phyloP scores from a whole-genome alignment of 495 filamentous ascomycete species.

The Friedmanniomyces endolithicus region DNA sequence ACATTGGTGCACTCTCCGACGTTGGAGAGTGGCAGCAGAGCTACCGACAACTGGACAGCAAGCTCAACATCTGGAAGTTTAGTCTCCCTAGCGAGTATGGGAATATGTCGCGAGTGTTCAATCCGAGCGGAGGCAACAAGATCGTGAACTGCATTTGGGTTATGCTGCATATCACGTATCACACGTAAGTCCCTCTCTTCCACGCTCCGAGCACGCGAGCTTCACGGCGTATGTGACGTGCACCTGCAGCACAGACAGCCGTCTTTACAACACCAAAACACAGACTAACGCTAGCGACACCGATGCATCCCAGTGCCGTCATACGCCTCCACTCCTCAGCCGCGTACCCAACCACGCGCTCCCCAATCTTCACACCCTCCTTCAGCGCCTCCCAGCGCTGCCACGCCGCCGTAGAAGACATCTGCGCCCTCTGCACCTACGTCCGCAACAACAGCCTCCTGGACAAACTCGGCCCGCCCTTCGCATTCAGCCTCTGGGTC shows the following conservation, averaged over 20 bases:
- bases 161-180: conserved; percentile 74
- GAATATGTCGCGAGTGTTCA: conserved; percentile 63
- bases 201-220: too few species aligned
- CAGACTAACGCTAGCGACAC: conserved; percentile 2
- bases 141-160: conserved; percentile 70
- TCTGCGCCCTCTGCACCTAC: conserved; percentile 60
- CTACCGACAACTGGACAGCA: conserved; percentile 70
- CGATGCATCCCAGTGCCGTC: conserved; percentile 47
- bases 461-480: conserved; percentile 69
- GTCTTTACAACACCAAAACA: background rate
- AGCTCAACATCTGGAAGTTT: conserved; percentile 70
- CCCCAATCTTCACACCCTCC: conserved; percentile 73
- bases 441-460: conserved; percentile 62
- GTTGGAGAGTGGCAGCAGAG: conserved; percentile 80
- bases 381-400: conserved; percentile 73
- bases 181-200: conserved; percentile 41
- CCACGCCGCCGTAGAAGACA: conserved; percentile 70
- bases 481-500: conserved; percentile 85
- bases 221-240: too few species aligned
- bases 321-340: conserved; percentile 87
- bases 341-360: conserved; percentile 76
- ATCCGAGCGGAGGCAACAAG: conserved; percentile 47
- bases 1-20: conserved; percentile 69
- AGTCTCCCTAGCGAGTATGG: conserved; percentile 68
- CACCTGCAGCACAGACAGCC: too few species aligned